Percentiles rank a stretch among this genome's conserved stretches.
phyloP scores from a whole-genome alignment of 2,329 filamentous ascomycete genomes.

The Botrytis hyacinthi region DNA sequence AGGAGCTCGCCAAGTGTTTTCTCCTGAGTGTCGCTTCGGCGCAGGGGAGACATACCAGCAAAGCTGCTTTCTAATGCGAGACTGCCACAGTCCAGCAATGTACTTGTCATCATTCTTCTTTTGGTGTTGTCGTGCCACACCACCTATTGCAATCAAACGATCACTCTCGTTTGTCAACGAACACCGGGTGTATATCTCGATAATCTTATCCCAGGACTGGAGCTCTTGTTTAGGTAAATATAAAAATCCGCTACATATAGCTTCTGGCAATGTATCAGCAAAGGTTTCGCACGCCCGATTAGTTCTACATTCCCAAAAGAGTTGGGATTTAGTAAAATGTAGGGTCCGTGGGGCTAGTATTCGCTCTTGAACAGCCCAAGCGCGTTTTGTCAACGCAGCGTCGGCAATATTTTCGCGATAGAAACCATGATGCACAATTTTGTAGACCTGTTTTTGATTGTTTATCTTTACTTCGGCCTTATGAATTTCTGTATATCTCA shows the following conservation, averaged over 20 bases:
- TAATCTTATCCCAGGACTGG: too few relatives aligned
- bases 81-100: background rate
- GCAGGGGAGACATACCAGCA: background rate
- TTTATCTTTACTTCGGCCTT: too few relatives aligned
- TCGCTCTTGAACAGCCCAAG: background rate
- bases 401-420: fast-evolving
- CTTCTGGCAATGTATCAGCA: background rate
- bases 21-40: too few relatives aligned
- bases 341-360: background rate
- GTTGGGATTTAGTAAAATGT: background rate
- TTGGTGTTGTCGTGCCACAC: too few relatives aligned
- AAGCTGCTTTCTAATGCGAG: background rate
- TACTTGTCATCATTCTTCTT: background rate
- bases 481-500: fast-evolving
- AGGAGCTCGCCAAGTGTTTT: background rate
- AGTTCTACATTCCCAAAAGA: background rate
- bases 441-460: too few relatives aligned
- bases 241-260: fast-evolving
- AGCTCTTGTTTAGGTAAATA: background rate
- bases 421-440: fast-evolving
- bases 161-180: too few relatives aligned
- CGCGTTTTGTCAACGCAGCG: background rate
- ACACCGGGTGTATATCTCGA: fast-evolving
- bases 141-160: too few relatives aligned
- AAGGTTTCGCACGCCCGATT: background rate